These are phyloP conservation scores for Boletus reticulatus DNA, from an alignment of 768 basidiomycete genomes.

Conservation along the genomic window DNA sequence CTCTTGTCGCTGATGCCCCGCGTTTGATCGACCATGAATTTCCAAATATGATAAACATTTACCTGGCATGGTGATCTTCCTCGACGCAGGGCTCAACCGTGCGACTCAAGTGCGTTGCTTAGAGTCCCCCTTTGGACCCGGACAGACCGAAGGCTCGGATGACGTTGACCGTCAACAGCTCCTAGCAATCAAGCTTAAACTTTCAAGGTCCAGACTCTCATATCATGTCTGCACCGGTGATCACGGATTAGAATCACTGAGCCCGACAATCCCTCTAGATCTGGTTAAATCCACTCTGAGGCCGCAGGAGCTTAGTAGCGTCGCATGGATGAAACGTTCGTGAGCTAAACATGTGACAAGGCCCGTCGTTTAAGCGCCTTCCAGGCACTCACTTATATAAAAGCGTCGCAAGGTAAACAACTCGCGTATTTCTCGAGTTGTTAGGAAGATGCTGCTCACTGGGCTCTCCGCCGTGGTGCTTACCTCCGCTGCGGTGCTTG, in stretches of 20 bases:
- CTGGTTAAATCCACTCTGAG: neutral
- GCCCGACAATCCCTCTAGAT: too few species aligned
- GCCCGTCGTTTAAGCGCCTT: neutral
- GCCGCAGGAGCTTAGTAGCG: too few species aligned
- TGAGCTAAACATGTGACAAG: neutral
- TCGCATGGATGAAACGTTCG: constrained; percentile 17
- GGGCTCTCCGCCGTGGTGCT: constrained; percentile 9
- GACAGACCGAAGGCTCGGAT: too few species aligned
- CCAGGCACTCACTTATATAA: constrained; percentile 3
- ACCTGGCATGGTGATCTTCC: constrained; percentile 3
- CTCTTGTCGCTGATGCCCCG: neutral
- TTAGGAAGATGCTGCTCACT: constrained; percentile 9
- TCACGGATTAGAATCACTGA: too few species aligned
- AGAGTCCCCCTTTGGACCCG: too few species aligned
- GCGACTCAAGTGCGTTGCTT: neutral
- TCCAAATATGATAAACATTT: constrained; percentile 11
- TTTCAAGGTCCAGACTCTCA: too few species aligned
- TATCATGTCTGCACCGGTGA: too few species aligned
- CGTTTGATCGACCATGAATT: constrained; percentile 6
- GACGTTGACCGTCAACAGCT: too few species aligned
- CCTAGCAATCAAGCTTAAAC: too few species aligned
- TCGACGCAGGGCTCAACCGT: neutral
- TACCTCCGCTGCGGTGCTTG: constrained; percentile 1
- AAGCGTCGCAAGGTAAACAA: neutral
- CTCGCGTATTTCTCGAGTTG: neutral